phyloP scores from a whole-genome alignment of 2,329 filamentous ascomycete genomes.

The Pseudogymnoascus sp. region DNA sequence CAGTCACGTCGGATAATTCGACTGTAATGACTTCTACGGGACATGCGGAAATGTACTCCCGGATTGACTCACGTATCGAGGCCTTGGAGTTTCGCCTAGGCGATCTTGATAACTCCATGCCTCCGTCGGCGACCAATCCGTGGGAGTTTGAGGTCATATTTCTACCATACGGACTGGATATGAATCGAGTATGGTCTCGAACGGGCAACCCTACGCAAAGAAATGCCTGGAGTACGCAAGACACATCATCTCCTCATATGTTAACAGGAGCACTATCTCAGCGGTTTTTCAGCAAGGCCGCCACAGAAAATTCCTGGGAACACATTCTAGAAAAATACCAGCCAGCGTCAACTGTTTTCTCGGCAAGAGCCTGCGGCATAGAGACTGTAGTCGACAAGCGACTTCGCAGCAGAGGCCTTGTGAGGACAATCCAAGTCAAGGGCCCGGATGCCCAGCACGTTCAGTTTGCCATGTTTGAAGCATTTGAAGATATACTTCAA shows the following conservation, averaged over 20 bases:
- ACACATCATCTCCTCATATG: constrained; percentile 20
- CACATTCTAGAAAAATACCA: constrained; percentile 35
- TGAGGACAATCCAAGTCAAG: constrained; percentile 53
- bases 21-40: constrained; percentile 29
- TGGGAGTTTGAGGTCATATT: constrained; percentile 73
- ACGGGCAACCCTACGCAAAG: neutral
- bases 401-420: constrained; percentile 65
- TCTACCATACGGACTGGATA: constrained; percentile 54
- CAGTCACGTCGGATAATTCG: constrained; percentile 30
- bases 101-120: constrained; percentile 22
- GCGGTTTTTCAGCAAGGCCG: neutral
- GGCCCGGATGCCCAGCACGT: constrained; percentile 60
- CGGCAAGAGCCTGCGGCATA: constrained; percentile 58
- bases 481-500: constrained; percentile 51
- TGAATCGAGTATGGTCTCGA: constrained; percentile 43
- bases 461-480: constrained; percentile 50
- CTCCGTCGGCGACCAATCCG: constrained; percentile 53
- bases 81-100: constrained; percentile 35
- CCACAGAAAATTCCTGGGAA: neutral
- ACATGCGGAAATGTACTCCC: constrained; percentile 34
- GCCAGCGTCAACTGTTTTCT: constrained; percentile 29
- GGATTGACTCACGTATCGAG: constrained; percentile 34
- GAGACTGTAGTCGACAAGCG: constrained; percentile 57
- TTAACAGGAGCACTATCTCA: constrained; percentile 17
- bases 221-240: constrained; percentile 22